These are phyloP conservation scores for Candida chilensis DNA, from an alignment of 805 yeast species.

Conservation along the genomic window DNA sequence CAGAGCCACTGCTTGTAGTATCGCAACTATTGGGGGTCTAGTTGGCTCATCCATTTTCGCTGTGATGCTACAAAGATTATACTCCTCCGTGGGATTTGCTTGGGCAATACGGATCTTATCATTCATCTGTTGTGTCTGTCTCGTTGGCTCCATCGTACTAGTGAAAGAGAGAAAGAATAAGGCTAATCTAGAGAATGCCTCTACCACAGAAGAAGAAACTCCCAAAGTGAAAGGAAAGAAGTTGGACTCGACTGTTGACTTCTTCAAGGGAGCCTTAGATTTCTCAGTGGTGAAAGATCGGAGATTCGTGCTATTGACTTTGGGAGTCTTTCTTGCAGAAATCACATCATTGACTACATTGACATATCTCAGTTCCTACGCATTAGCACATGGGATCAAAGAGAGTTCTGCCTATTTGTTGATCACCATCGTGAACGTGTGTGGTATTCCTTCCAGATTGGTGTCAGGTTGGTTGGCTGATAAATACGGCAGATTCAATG, in stretches of 20 bases:
- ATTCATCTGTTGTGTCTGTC: conserved; percentile 7
- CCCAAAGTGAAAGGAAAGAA: background rate
- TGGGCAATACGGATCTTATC: conserved; percentile 12
- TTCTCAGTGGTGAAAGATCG: conserved; percentile 22
- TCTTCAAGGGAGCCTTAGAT: conserved; percentile 16
- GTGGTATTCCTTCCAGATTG: conserved; percentile 44
- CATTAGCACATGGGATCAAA: conserved; percentile 27
- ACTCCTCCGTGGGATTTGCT: conserved; percentile 8
- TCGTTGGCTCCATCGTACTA: conserved; percentile 17
- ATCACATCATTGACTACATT: conserved; percentile 40
- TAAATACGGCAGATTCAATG: conserved; percentile 44
- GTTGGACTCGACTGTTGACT: background rate
- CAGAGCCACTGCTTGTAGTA: conserved; percentile 11
- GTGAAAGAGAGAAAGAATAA: conserved; percentile 29
- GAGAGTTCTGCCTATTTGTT: conserved; percentile 30
- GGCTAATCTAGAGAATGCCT: too few species aligned
- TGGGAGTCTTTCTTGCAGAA: conserved; percentile 38
- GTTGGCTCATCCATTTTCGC: conserved; percentile 11
- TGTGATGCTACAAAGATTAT: conserved; percentile 9
- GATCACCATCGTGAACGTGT: conserved; percentile 36
- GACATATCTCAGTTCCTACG: conserved; percentile 36
- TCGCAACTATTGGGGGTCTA: conserved; percentile 12
- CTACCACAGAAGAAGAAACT: too few species aligned
- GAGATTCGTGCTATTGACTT: conserved; percentile 18
- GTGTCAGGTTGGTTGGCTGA: conserved; percentile 51